A percentile compares a stretch with the other conserved stretches of the same genome.
Evolutionary conservation across 495 filamentous ascomycete species (phyloP).

Genomic region (Penicillium taxi): DNA sequence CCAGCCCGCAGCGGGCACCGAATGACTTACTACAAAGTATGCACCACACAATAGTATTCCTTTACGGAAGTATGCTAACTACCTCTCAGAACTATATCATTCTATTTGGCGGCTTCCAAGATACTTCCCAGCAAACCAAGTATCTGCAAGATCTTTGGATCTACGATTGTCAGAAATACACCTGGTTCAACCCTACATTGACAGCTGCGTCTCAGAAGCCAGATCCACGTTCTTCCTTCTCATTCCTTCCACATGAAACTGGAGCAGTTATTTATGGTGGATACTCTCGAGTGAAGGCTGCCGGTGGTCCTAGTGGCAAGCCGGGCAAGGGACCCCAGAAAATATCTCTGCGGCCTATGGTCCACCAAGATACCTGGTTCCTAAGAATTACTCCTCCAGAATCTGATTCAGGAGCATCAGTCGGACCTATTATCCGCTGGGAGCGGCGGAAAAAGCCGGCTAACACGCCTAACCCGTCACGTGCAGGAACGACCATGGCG

Average conservation of each 20-base stretch:
- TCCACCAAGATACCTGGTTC: slow-evolving; percentile 94
- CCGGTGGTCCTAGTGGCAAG: slow-evolving; percentile 37
- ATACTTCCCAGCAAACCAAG: slow-evolving; percentile 86
- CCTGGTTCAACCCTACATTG: slow-evolving; percentile 66
- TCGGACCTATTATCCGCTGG: slow-evolving; percentile 71
- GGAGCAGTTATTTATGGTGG: slow-evolving; percentile 88
- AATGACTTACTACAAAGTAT: slow-evolving; percentile 84
- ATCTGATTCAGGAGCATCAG: slow-evolving; percentile 49
- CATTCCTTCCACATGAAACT: slow-evolving; percentile 77
- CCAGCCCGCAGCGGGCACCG: slow-evolving; percentile 88
- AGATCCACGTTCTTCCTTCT: slow-evolving; percentile 83
- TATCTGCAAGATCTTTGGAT: slow-evolving; percentile 70
- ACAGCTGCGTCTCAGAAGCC: slow-evolving; percentile 74
- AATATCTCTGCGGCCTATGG: slow-evolving; percentile 69
- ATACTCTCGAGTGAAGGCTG: slow-evolving; percentile 80
- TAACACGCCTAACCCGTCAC: slow-evolving; percentile 73
- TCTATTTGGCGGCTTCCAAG: slow-evolving; percentile 82
- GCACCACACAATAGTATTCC: slow-evolving; percentile 26
- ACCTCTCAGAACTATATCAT: slow-evolving; percentile 57
- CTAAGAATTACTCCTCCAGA: slow-evolving; percentile 68
- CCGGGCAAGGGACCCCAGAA: slow-evolving; percentile 56
- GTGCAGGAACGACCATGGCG: slow-evolving; percentile 85
- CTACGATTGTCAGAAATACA: slow-evolving; percentile 61
- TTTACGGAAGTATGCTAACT: slow-evolving; percentile 3
- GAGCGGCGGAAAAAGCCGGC: slow-evolving; percentile 87